These are phyloP conservation scores for Eucalyptus coolabah DNA, from an alignment of 345 rosid species.

Conservation along the genomic window DNA sequence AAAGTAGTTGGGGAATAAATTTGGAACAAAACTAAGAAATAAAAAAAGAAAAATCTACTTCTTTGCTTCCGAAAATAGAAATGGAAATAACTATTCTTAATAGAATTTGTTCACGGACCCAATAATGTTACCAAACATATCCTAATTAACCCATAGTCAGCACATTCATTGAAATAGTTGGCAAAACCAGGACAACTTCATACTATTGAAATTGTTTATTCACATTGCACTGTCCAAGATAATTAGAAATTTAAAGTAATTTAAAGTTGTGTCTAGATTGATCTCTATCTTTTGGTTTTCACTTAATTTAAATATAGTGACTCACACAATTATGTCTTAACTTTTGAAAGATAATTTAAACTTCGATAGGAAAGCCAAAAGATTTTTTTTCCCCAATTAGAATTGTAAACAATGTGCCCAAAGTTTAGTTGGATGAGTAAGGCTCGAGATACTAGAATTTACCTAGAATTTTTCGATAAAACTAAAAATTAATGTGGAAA, in stretches of 20 bases:
- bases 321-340: background rate
- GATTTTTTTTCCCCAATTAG: background rate
- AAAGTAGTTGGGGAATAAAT: accelerated
- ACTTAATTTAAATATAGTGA: accelerated
- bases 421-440: background rate
- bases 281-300: background rate
- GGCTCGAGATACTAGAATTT: background rate
- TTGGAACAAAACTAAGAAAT: accelerated
- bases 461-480: background rate
- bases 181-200: background rate
- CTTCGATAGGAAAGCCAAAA: background rate
- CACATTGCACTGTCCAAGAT: background rate
- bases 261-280: background rate
- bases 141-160: background rate
- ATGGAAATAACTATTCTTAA: accelerated
- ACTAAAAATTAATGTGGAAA: background rate
- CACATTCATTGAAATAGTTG: background rate
- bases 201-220: background rate
- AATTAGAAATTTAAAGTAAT: background rate
- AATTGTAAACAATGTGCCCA: background rate
- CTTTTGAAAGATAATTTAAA: background rate
- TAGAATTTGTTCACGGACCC: accelerated
- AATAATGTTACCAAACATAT: accelerated
- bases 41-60: too few relatives aligned
- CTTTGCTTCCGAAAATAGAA: too few relatives aligned